phyloP scores from a whole-genome alignment of 2,329 filamentous ascomycete genomes.

The Claviceps sp. region DNA sequence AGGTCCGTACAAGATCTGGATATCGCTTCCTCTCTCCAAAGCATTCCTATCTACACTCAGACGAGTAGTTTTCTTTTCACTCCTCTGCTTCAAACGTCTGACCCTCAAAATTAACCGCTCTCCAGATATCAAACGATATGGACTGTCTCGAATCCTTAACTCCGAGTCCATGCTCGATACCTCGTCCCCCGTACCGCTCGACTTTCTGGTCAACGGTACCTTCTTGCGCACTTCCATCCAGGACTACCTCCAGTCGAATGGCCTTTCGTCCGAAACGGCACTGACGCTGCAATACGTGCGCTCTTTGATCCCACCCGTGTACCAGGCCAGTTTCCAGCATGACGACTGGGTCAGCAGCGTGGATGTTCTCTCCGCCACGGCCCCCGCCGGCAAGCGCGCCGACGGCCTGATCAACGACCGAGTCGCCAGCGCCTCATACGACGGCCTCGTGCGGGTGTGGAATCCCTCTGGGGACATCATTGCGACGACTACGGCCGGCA shows the following conservation, averaged over 20 bases:
- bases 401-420: constrained; percentile 26
- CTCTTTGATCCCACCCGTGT: constrained; percentile 76
- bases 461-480: constrained; percentile 76
- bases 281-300: constrained; percentile 87
- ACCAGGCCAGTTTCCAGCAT: constrained; percentile 87
- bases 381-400: constrained; percentile 40
- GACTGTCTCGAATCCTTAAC: constrained; percentile 56
- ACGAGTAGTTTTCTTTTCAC: background rate
- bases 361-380: constrained; percentile 61
- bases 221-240: constrained; percentile 83
- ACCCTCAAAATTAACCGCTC: background rate
- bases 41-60: background rate
- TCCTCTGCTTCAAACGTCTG: no score
- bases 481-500: constrained; percentile 55
- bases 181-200: constrained; percentile 59
- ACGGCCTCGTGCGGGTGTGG: constrained; percentile 82
- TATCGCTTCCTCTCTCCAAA: background rate
- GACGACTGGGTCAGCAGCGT: constrained; percentile 93
- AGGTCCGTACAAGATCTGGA: constrained; percentile 23
- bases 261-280: constrained; percentile 78
- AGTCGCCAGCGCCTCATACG: constrained; percentile 86
- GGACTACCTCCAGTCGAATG: constrained; percentile 75
- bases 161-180: constrained; percentile 59
- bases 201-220: constrained; percentile 89
- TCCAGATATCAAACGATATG: constrained; percentile 54